phyloP scores from a whole-genome alignment of 2,329 filamentous ascomycete species.

The Setomelanomma holmii region DNA sequence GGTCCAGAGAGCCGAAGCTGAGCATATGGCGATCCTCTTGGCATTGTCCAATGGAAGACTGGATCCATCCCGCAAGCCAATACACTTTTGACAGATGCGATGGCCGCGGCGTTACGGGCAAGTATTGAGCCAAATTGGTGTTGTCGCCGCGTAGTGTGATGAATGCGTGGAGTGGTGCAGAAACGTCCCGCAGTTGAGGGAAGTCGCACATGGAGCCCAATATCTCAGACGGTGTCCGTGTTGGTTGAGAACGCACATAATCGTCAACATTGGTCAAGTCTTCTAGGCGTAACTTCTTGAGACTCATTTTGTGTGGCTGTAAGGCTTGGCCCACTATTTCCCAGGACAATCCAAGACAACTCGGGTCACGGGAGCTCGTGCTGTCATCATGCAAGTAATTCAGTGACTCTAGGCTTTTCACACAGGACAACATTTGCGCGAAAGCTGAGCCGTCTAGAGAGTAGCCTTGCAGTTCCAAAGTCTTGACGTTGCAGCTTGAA shows the following conservation, averaged over 20 bases:
- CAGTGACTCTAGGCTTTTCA: background rate
- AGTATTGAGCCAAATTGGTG: background rate
- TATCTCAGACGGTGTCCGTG: background rate
- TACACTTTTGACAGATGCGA: background rate
- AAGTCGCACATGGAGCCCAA: too few species aligned
- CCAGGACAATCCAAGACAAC: too few species aligned
- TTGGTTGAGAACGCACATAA: too few species aligned
- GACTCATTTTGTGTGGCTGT: background rate
- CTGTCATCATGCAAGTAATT: background rate
- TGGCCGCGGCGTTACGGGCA: background rate
- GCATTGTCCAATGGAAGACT: background rate
- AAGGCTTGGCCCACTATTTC: background rate
- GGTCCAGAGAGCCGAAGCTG: background rate
- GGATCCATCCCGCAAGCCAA: background rate
- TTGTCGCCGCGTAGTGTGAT: background rate
- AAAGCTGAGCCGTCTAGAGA: constrained; percentile 8
- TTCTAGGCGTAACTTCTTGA: background rate
- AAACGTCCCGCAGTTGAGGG: background rate
- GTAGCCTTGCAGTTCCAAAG: background rate
- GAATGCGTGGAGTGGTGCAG: background rate
- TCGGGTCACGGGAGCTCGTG: too few species aligned
- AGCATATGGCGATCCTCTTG: background rate
- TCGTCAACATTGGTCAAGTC: background rate
- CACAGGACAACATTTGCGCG: background rate
- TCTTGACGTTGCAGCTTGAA: constrained; percentile 4